Evolutionary conservation across 768 basidiomycete genomes (phyloP), one percentile per base, ranked within the genome.

Genomic region (Termitomyces bulborhizus): DNA sequence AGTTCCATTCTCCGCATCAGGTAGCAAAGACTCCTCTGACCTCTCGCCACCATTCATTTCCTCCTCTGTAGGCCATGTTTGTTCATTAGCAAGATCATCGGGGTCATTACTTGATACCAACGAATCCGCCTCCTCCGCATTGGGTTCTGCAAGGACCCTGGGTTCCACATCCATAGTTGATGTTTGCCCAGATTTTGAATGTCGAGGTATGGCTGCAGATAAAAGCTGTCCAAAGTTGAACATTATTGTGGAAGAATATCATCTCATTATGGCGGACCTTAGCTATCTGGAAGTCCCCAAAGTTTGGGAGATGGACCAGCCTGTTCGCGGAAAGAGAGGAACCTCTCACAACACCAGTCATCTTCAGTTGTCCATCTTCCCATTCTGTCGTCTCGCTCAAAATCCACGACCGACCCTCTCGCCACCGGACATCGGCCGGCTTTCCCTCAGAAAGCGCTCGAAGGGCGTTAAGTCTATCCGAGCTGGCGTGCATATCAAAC

Each of bases 61-160:
- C 65, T 98, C 96, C 67, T 98, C 93, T 0, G 93, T 96, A 0
- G 96, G 96, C 95, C 96, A 98, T 0, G 96, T 99, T 69, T 99
- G 96, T 64, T 99, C 96, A 66, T 96, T 97, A 36, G 79, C 83
- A 70, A 97, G 79, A 54, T 91, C 86, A 63, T 98, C 94, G 4
- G 88, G 90, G 24, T 90, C 84, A 67, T 96, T 94, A 48, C 81
- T 86, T 1, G 93, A 93, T 12, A 90, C 80, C 47, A 98, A 72
- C 6, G 93, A 93, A 68, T 98, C 95, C 0, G 88, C 90, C 1
- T 82, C 76, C 0, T 82, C 77, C 0, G 75, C 64, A 49, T 81
- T 73, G 0, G 86, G 85, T 62, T 87, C 84, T 0, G 85, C 86
- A 15, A 96, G 68, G 37, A 85, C 57, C 26, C 70, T 66, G 0